Conservation (phyloP, 257 asterid species). For the Linaria vulgaris region DNA sequence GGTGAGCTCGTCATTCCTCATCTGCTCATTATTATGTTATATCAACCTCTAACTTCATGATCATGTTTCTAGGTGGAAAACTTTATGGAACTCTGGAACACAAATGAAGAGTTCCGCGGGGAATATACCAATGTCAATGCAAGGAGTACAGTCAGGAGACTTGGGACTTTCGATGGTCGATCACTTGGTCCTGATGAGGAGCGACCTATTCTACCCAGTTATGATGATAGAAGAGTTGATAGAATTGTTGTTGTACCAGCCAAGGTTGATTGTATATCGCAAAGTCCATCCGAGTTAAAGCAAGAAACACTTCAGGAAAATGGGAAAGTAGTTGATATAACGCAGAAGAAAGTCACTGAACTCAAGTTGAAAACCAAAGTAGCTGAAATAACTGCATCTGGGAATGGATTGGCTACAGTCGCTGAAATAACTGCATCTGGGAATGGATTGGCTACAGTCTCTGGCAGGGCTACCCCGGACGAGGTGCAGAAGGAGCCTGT, state of each 20-base stretch:
- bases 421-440: too few relatives aligned
- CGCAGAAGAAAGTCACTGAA: constrained; percentile 30
- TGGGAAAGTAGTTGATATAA: constrained; percentile 21
- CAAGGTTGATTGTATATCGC: constrained; percentile 31
- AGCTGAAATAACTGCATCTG: constrained; percentile 28
- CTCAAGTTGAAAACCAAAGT: constrained; percentile 28
- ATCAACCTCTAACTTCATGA: constrained; percentile 7
- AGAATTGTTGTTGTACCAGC: constrained; percentile 33
- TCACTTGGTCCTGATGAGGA: constrained; percentile 81
- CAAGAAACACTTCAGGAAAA: constrained; percentile 32
- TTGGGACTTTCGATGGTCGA: constrained; percentile 91
- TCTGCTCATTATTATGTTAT: constrained; percentile 6
- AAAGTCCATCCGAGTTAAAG: constrained; percentile 38
- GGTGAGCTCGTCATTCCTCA: constrained; percentile 34
- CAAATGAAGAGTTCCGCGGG: constrained; percentile 56
- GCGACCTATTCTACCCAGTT: constrained; percentile 56
- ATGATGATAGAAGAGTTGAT: constrained; percentile 40
- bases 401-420: constrained; percentile 33
- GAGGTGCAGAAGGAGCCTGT: constrained; percentile 39
- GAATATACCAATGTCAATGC: constrained; percentile 61
- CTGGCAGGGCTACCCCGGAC: constrained; percentile 26
- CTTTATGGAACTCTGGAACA: constrained; percentile 77
- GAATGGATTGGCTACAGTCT: constrained; percentile 34
- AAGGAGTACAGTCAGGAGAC: constrained; percentile 71
- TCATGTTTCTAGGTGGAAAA: constrained; percentile 52